Evolutionary conservation across 768 basidiomycete species (phyloP), one percentile per base, ranked within the genome.

Genomic region (Tulasnella sp.): DNA sequence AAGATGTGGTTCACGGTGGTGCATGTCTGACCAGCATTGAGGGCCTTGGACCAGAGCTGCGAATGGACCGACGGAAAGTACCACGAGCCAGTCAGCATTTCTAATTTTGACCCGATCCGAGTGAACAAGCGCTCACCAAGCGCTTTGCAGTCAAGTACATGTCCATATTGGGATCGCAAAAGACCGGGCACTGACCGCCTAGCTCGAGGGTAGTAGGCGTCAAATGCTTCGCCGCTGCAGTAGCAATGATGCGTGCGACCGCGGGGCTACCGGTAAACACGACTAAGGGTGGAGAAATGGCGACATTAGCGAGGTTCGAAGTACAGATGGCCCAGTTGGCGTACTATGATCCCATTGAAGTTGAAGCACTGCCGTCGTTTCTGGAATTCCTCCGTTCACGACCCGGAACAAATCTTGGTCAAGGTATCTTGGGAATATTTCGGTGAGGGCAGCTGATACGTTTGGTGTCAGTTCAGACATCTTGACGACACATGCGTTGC

Each of bases 11-110:
- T 88, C 0, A 88, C 88, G 5, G 92, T 90, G 3, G 91, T 86
- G 77, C 94, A 95, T 0, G 90, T 90, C 85, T 92, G 92, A 1
- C 94, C 94, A 0, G 89, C 89, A 80, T 96, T 96, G 46, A 85
- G 83, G 69, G 85, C 84, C 83, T 93, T 94, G 26, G 93, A 92
- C 92, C 93, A 95, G 48, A 94, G 70, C 70, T 70, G 7, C 26
- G 6, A n/a, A n/a, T n/a, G 23, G 51, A 23, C 23, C 51, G 51
- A 51, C 23, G 5, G 3, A 48, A 48, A 20, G 15, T 18, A 5
- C 11, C 16, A 48, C 4, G 67, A 70, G 46, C 46, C 4, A 15
- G 46, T 48, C 16, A 48, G 51, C 9, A n/a, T 20, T 6, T 5
- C 3, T 23, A 6, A 20, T 51, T n/a, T 23, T 9, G 23, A 51